Evolutionary conservation across 306 rosid species (phyloP).

Genomic region (Luffa acutangula): DNA sequence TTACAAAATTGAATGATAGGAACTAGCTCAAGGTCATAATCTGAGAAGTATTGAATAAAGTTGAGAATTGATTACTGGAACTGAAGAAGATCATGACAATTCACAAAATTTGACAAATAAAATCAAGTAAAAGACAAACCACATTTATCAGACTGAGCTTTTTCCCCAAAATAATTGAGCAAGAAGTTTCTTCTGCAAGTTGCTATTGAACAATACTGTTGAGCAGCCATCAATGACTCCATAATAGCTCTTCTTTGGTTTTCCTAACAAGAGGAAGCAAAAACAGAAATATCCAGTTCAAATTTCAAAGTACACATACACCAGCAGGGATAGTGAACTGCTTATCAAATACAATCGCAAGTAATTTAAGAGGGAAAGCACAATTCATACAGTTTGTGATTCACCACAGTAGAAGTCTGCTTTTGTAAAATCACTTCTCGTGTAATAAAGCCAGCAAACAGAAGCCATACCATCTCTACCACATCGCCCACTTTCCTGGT

Average conservation of each 20-base stretch:
- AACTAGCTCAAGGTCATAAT: neutral
- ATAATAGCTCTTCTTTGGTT: constrained; percentile 63
- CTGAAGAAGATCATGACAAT: neutral
- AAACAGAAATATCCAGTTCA: neutral
- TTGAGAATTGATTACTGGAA: neutral
- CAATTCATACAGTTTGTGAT: constrained; percentile 35
- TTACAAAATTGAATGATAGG: neutral
- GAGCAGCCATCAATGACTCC: constrained; percentile 71
- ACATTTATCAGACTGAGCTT: constrained; percentile 45
- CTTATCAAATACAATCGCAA: neutral
- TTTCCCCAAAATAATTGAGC: constrained; percentile 80
- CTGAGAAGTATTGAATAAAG: neutral
- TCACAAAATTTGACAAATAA: constrained; percentile 1
- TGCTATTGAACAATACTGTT: constrained; percentile 56
- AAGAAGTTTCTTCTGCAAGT: constrained; percentile 79
- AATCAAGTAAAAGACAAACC: constrained; percentile 40
- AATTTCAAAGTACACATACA: neutral
- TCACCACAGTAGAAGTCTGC: constrained; percentile 58
- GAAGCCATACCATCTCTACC: constrained; percentile 94
- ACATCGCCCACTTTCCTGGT: constrained; percentile 92
- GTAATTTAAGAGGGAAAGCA: neutral
- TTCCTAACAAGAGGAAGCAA: constrained; percentile 35
- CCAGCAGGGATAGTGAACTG: neutral
- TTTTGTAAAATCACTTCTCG: constrained; percentile 69
- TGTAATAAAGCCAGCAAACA: constrained; percentile 87